Base-by-base conservation (phyloP, 2,329 filamentous ascomycete species). In the Rasamsonia emersonii region DNA sequence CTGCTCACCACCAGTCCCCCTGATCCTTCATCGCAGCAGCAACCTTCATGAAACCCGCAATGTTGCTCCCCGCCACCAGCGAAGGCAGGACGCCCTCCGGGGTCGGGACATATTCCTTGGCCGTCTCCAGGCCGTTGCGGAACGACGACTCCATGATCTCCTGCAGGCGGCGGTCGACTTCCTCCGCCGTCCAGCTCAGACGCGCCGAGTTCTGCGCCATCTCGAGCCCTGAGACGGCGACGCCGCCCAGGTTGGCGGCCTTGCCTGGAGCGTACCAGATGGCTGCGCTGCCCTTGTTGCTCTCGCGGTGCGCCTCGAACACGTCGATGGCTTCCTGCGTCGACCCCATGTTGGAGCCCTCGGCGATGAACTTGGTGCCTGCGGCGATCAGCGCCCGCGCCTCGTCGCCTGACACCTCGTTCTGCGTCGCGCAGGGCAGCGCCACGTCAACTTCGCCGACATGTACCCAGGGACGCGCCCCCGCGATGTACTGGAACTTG, bases 271-370 rank as follows among this genome's bases (percentile, higher is more conserved):
- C 91, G 64, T 96, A 96, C 91, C 91, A 98, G 62, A 94, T 78
- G 39, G 84, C 77, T 5, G 66, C 58, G 32, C 64, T 63, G 44
- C 75, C 77, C 69, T 85, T 77, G 58, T 75, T 75, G 32, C 50
- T 45, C 58, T 70, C 60, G 51, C 71, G 77, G 48, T 88, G 75
- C 51, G 79, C 70, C 75, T 96, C 89, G 60, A 96, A 96, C 45
- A 86, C 70, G 53, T 94, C 83, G 53, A 98, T 95, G 47, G 89
- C 89, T 45, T 83, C 86, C 65, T 91, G 86, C 19, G 88, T 95
- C 73, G 86, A 95, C 44, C 91, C 91, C 91, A 98, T 96, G 77
- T 96, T 96, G 66, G 82, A 91, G 36, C 91, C 91, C 69, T 98
- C 91, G 37, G 91, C 91, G 46, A 96, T 80, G 70, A 86, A 93